Evolutionary conservation across 495 filamentous ascomycete genomes (phyloP).

Genomic region (Chaetomium tenue): DNA sequence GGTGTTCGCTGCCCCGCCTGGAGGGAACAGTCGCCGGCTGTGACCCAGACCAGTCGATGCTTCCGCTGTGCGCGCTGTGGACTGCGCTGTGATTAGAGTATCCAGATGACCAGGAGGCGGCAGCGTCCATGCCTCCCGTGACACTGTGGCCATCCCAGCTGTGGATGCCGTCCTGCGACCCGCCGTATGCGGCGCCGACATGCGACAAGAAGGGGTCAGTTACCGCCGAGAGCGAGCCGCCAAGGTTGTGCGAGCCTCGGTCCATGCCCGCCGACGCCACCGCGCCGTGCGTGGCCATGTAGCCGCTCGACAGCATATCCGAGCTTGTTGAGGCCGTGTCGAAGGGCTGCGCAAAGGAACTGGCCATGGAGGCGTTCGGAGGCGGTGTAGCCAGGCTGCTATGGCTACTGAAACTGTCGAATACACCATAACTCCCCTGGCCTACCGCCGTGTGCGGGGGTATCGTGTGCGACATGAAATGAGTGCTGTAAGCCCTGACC

Average conservation of each 20-base stretch:
- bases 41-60: constrained; percentile 1
- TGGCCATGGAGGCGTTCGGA: constrained; percentile 32
- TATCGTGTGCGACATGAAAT: constrained; percentile 17
- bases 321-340: constrained; percentile 16
- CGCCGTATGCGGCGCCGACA: constrained; percentile 14
- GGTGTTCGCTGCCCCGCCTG: constrained; percentile 11
- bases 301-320: constrained; percentile 15
- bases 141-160: neutral
- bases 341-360: constrained; percentile 30
- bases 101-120: neutral
- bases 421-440: constrained; percentile 16
- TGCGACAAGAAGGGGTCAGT: constrained; percentile 31
- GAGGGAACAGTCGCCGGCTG: neutral
- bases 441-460: neutral
- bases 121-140: neutral
- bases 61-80: neutral
- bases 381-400: constrained; percentile 36
- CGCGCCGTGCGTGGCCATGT: constrained; percentile 17
- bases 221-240: constrained; percentile 20
- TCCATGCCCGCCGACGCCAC: constrained; percentile 10
- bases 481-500: constrained; percentile 22
- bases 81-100: neutral
- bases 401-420: constrained; percentile 27
- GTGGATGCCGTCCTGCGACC: neutral
- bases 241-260: neutral